These are phyloP conservation scores for Zopfochytrium polystomum DNA, from an alignment of 371 early-diverging fungal genomes.

Conservation along the genomic window DNA sequence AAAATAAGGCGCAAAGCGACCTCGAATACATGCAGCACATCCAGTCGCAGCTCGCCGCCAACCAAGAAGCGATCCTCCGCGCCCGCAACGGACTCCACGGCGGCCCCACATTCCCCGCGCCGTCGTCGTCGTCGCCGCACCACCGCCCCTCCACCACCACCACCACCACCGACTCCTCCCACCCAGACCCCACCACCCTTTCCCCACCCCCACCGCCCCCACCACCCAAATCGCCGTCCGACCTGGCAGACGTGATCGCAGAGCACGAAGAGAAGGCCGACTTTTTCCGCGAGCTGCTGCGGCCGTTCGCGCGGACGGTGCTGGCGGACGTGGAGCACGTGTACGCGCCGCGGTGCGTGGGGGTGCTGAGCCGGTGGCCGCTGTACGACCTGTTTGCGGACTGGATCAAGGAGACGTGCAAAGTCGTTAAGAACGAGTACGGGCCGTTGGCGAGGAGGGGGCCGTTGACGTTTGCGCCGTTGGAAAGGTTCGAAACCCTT, in stretches of 20 bases:
- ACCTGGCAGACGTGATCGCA: constrained; percentile 20
- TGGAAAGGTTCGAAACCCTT: constrained; percentile 34
- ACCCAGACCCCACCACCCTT: constrained; percentile 1
- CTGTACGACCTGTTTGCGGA: constrained; percentile 73
- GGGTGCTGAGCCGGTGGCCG: constrained; percentile 68
- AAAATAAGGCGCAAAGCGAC: constrained; percentile 27
- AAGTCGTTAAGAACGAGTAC: constrained; percentile 58
- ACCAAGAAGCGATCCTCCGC: constrained; percentile 38
- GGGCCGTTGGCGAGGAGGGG: constrained; percentile 9
- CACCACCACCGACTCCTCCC: no score
- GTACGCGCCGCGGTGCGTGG: constrained; percentile 71
- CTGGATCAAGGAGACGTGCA: constrained; percentile 68
- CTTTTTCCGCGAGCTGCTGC: constrained; percentile 63
- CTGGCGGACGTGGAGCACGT: constrained; percentile 58
- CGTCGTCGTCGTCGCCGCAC: no score
- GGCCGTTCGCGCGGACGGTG: constrained; percentile 57
- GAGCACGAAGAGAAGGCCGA: constrained; percentile 68
- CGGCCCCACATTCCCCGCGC: no score
- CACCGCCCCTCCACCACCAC: no score
- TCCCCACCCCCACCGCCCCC: no score
- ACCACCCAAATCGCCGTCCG: neutral
- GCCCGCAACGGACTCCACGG: constrained; percentile 16
- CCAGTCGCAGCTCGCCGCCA: constrained; percentile 38
- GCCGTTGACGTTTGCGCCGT: constrained; percentile 18
- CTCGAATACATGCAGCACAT: constrained; percentile 47